Evolutionary conservation across 2,329 filamentous ascomycete species (phyloP), one percentile per base, ranked within the genome.

Genomic region (Talaromyces amestolkiae): DNA sequence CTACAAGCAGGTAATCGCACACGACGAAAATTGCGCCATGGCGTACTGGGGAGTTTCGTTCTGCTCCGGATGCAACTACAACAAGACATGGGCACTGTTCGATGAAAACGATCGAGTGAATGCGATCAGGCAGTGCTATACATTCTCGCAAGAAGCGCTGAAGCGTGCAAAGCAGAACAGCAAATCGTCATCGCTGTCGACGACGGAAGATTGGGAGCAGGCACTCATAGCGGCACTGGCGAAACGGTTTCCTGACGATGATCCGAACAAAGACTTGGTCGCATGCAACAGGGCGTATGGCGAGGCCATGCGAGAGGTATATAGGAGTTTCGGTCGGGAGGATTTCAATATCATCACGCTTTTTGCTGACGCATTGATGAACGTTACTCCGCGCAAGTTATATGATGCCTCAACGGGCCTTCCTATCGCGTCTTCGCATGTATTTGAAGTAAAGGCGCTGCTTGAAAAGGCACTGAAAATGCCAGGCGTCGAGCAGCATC

Each of bases 281-380:
- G 73, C 77, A 11, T 84, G 83, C 80, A 89, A 89, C 67, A 71
- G 78, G 53, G 76, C 76, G 1, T 91, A 90, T 72, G 87, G 87
- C 0, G 76, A 82, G 27, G 86, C 86, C 1, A 90, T 90, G 88
- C 72, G 75, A 49, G 68, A 70, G 1, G 86, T 86, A 0, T 87
- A 89, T 70, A 58, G 72, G 13, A 68, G 76, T 2, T 88, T 85
- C 69, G 70, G 79, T 27, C 33, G 51, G 11, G 76, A 84, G 43
- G 86, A 89, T 71, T 78, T 89, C 2, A 88, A 91, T 67, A 82
- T 91, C 17, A 83, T 84, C 2, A 79, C 85, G 1, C 77, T 91
- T 0, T 90, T 86, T 68, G 87, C 86, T 1, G 89, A 90, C 69
- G 81, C 87, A 0, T 73, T 90, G 56, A 89, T 90, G 84, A 89